Percentiles rank a stretch among this genome's conserved stretches.
These are phyloP conservation scores for Ophiorrhiza pumila DNA, from an alignment of 257 asterid genomes.

Conservation along the genomic window DNA sequence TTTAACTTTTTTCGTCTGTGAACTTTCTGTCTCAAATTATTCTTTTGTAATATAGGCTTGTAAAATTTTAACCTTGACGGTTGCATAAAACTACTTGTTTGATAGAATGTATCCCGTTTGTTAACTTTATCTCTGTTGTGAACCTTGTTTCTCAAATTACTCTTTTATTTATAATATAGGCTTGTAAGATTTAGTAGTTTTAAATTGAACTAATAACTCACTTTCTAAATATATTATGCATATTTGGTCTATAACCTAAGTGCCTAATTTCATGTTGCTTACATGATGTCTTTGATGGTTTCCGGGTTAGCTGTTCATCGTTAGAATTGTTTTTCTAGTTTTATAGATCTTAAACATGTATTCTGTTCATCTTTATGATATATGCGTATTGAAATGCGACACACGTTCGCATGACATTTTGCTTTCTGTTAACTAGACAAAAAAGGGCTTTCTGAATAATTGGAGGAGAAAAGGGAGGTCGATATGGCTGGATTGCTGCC, in stretches of 20 bases:
- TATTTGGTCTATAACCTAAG: background rate
- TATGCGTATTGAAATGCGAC: conserved; percentile 16
- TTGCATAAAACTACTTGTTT: background rate
- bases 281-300: background rate
- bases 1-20: background rate
- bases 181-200: background rate
- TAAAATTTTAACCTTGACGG: no score
- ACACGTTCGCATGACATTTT: conserved; percentile 23
- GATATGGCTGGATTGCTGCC: conserved; percentile 58
- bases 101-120: background rate
- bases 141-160: no score
- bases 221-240: background rate
- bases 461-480: conserved; percentile 34
- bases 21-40: background rate
- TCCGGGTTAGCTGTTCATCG: background rate
- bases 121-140: background rate
- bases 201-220: background rate
- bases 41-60: no score
- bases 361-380: background rate
- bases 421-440: conserved; percentile 28
- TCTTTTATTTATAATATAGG: no score
- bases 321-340: background rate
- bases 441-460: conserved; percentile 19
- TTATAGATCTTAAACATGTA: background rate
- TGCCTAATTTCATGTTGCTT: background rate